Conservation (phyloP, 192 early-diverging fungal genomes). For the Coemansia reversa region DNA sequence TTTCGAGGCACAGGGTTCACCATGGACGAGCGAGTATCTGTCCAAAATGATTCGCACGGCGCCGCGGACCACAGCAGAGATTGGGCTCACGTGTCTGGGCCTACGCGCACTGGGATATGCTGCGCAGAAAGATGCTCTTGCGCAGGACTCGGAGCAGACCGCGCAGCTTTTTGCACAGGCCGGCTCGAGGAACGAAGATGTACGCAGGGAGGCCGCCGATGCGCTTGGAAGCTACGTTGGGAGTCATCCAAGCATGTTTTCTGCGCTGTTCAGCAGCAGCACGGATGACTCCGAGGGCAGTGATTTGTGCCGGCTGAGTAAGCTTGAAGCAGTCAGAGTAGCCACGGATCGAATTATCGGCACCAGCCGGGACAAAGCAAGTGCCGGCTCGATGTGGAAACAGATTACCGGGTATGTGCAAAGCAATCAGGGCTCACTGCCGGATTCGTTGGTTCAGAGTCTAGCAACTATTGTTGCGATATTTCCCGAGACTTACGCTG, state of each 20-base stretch:
- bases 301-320: slow-evolving; percentile 4
- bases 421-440: slow-evolving; percentile 8
- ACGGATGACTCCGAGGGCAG: slow-evolving; percentile 5
- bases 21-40: slow-evolving; percentile 29
- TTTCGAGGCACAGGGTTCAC: slow-evolving; percentile 17
- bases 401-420: slow-evolving; percentile 20
- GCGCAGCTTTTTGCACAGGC: slow-evolving; percentile 21
- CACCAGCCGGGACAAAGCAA: slow-evolving; percentile 4
- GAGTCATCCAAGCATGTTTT: slow-evolving; percentile 17
- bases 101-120: slow-evolving; percentile 43
- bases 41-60: slow-evolving; percentile 2
- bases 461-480: slow-evolving; percentile 25
- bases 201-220: slow-evolving; percentile 41
- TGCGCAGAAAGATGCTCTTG: slow-evolving; percentile 11
- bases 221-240: slow-evolving; percentile 42
- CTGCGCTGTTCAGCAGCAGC: slow-evolving; percentile 29
- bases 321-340: slow-evolving; percentile 35
- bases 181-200: slow-evolving; percentile 20
- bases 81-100: slow-evolving; percentile 25
- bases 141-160: slow-evolving; percentile 8
- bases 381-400: slow-evolving; percentile 20
- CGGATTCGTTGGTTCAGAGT: slow-evolving; percentile 39
- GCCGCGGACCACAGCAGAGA: slow-evolving; percentile 12
- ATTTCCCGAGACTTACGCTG: slow-evolving; percentile 28
- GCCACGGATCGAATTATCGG: slow-evolving; percentile 24